Conservation (phyloP, 164 flowering plant genomes). For the Stephania japonica region DNA sequence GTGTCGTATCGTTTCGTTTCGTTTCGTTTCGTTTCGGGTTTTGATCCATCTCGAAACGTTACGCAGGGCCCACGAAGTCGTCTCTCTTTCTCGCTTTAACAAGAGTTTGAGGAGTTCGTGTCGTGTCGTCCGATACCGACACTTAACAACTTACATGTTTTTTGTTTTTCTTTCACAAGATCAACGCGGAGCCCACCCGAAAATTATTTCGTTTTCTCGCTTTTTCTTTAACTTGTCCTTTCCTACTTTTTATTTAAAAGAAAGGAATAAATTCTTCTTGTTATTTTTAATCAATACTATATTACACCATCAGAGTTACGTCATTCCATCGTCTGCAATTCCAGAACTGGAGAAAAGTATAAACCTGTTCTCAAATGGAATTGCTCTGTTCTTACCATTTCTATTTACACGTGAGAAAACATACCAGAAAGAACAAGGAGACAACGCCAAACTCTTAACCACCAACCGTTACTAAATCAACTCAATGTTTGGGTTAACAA, state of each 20-base stretch:
- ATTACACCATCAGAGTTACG: conserved; percentile 15
- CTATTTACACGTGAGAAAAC: too few relatives aligned
- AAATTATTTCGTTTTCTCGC: conserved; percentile 20
- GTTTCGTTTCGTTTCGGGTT: not conserved
- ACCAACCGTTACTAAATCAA: too few relatives aligned
- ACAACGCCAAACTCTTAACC: too few relatives aligned
- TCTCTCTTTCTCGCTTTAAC: not conserved
- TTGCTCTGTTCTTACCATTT: not conserved
- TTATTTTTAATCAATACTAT: not conserved
- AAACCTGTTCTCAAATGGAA: not conserved
- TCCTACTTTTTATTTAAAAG: not conserved
- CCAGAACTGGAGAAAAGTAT: not conserved
- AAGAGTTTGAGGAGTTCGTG: conserved; percentile 1
- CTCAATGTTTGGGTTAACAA: too few relatives aligned
- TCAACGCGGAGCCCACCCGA: conserved; percentile 22
- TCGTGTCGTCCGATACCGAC: conserved; percentile 20
- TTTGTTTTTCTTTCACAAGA: conserved; percentile 5
- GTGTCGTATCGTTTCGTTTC: not conserved
- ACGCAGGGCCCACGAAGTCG: conserved; percentile 15
- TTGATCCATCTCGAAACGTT: not conserved
- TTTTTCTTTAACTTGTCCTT: conserved; percentile 5
- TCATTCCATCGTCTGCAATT: conserved; percentile 6
- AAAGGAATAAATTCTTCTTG: too few relatives aligned
- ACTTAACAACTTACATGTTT: conserved; percentile 23
- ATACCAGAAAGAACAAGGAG: too few relatives aligned